phyloP scores from a whole-genome alignment of 2,329 filamentous ascomycete genomes.

The Penicillium sp. region DNA sequence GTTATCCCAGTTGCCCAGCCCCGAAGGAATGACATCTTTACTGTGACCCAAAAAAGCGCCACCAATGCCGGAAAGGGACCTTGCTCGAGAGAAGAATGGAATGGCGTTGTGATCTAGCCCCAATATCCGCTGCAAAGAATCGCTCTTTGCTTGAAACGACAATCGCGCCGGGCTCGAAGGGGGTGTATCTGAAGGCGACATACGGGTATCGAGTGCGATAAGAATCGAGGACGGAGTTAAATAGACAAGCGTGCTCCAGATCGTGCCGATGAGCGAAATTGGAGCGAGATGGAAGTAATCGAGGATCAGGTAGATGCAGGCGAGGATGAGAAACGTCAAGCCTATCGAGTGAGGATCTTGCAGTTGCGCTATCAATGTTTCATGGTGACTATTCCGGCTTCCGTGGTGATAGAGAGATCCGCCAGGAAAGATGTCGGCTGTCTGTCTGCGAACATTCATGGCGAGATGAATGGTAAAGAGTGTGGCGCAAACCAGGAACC shows the following conservation, averaged over 20 bases:
- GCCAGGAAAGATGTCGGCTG: slow-evolving; percentile 25
- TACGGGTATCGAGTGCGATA: slow-evolving; percentile 46
- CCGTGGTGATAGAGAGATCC: slow-evolving; percentile 23
- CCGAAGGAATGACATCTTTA: slow-evolving; percentile 42
- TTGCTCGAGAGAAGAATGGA: slow-evolving; percentile 52
- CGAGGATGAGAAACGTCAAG: slow-evolving; percentile 23
- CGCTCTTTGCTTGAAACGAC: slow-evolving; percentile 53
- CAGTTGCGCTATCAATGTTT: slow-evolving; percentile 22
- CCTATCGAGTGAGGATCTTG: slow-evolving; percentile 26
- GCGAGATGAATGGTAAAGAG: slow-evolving; percentile 16
- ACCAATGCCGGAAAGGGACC: slow-evolving; percentile 52
- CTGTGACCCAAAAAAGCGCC: slow-evolving; percentile 31
- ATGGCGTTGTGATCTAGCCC: slow-evolving; percentile 56
- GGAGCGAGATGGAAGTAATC: slow-evolving; percentile 27
- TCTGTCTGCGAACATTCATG: slow-evolving; percentile 34
- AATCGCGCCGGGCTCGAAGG: slow-evolving; percentile 35
- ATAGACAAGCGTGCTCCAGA: slow-evolving; percentile 38
- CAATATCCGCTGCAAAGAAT: slow-evolving; percentile 58
- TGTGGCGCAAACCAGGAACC: slow-evolving; percentile 18
- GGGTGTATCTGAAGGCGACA: slow-evolving; percentile 37
- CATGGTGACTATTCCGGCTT: slow-evolving; percentile 28
- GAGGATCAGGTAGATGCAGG: slow-evolving; percentile 28
- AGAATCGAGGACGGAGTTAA: slow-evolving; percentile 37
- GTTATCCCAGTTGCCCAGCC: slow-evolving; percentile 86
- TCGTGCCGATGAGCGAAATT: slow-evolving; percentile 23